Evolutionary conservation across 495 filamentous ascomycete species (phyloP).

Genomic region (Penicillium cinerascens): DNA sequence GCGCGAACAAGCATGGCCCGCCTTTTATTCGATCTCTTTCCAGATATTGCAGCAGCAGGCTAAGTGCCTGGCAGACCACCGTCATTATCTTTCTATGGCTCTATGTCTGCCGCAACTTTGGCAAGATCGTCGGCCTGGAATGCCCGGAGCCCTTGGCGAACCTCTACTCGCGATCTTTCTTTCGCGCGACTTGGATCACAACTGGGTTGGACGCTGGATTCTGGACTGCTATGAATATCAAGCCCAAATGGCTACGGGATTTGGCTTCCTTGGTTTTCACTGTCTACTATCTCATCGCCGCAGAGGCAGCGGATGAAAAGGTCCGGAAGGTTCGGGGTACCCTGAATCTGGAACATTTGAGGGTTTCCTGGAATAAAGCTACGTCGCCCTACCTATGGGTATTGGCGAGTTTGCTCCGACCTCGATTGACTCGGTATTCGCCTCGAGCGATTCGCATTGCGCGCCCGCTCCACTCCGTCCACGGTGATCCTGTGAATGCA

Average conservation of each 20-base stretch:
- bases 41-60: slow-evolving; percentile 56
- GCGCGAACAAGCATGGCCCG: slow-evolving; percentile 85
- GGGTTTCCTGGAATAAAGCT: slow-evolving; percentile 93
- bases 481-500: slow-evolving; percentile 75
- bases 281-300: slow-evolving; percentile 84
- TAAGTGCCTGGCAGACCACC: slow-evolving; percentile 87
- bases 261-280: slow-evolving; percentile 77
- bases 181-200: slow-evolving; percentile 94
- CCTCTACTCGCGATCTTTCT: slow-evolving; percentile 91
- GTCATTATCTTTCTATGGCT: slow-evolving; percentile 87
- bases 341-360: slow-evolving; percentile 85
- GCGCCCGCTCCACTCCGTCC: slow-evolving; percentile 69
- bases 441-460: slow-evolving; percentile 81
- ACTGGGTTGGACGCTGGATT: slow-evolving; percentile 95
- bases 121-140: slow-evolving; percentile 85
- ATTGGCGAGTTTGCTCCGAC: slow-evolving; percentile 66
- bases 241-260: slow-evolving; percentile 76
- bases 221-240: slow-evolving; percentile 95
- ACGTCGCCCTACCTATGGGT: slow-evolving; percentile 77
- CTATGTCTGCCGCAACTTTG: slow-evolving; percentile 88
- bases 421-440: slow-evolving; percentile 71
- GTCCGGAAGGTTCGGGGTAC: slow-evolving; percentile 84
- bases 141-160: slow-evolving; percentile 91
- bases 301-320: slow-evolving; percentile 94
- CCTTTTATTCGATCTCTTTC: slow-evolving; percentile 72